These are phyloP conservation scores for Fusarium musae DNA, from an alignment of 2,329 filamentous ascomycete species.

Conservation along the genomic window DNA sequence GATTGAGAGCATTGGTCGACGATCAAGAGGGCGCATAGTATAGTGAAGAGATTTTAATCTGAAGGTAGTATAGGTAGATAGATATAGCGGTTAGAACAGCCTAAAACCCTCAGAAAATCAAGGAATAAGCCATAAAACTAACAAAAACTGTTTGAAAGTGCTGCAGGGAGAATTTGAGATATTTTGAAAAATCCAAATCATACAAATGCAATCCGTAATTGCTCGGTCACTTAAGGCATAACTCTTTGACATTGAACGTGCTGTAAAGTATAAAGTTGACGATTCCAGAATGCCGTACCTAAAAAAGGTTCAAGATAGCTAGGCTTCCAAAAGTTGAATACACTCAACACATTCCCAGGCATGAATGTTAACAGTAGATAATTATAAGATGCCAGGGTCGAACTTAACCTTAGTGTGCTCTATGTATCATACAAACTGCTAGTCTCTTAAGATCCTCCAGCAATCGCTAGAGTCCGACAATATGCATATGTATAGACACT, in stretches of 20 bases:
- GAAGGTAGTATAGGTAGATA: neutral
- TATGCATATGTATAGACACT: neutral
- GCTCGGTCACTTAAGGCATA: neutral
- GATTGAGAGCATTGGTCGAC: rapidly evolving
- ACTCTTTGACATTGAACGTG: neutral
- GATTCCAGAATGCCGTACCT: rapidly evolving
- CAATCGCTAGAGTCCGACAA: no score
- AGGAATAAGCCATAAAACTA: rapidly evolving
- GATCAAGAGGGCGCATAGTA: neutral
- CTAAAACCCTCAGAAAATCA: rapidly evolving
- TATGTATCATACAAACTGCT: rapidly evolving
- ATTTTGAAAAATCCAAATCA: rapidly evolving
- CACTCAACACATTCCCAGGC: rapidly evolving
- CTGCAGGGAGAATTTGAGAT: rapidly evolving
- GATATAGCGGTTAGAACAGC: neutral
- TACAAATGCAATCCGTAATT: rapidly evolving
- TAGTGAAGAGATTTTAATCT: neutral
- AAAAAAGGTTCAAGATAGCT: neutral
- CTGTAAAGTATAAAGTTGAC: no score
- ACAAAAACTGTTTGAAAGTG: rapidly evolving
- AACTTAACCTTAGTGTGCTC: rapidly evolving
- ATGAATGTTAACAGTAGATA: rapidly evolving
- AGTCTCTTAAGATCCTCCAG: neutral
- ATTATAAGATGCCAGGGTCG: rapidly evolving
- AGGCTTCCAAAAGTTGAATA: rapidly evolving